Evolutionary conservation across 306 rosid species (phyloP), one percentile per base, ranked within the genome.

Genomic region (Gastrolobium bilobum): DNA sequence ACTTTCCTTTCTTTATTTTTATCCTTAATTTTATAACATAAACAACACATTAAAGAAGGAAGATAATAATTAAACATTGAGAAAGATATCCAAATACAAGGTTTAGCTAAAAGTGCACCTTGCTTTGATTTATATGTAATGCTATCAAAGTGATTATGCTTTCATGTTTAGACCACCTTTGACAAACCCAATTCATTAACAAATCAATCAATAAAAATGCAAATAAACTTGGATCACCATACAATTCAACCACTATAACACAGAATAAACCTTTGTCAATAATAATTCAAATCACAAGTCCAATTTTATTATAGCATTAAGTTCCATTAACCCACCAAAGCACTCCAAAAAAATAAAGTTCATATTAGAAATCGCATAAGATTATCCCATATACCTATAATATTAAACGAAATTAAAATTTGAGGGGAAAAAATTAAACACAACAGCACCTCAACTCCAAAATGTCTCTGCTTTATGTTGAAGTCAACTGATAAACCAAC

Each of bases 401-500:
- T 61, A 39, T 9, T 76, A 14, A 73, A 68, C 10, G 14, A 69
- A 33, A 84, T 59, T 40, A 44, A 52, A 76, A 71, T 65, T 43
- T 38, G 40, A 50, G 31, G 13, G 29, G 61, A 62, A 56, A 80
- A 60, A 57, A 62, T 47, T 39, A 66, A 61, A 50, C 60, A 43
- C 29, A 48, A 6, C 75, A 69, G 59, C 56, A 51, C 14, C 33
- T 29, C 79, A 58, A 59, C 73, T 81, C 60, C 29, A 54, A 31
- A 73, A 15, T n/a, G 9, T 82, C 53, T 80, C 67, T 30, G 31
- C 43, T 86, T 73, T 15, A 4, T 71, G 64, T 78, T 64, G 52
- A 85, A 93, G 97, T 88, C 92, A 93, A 93, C 81, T 84, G 82
- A 73, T 66, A 82, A 88, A 88, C 87, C 92, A 69, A 91, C 92